Evolutionary conservation across 257 asterid genomes (phyloP).

Genomic region (Scutellaria galericulata): DNA sequence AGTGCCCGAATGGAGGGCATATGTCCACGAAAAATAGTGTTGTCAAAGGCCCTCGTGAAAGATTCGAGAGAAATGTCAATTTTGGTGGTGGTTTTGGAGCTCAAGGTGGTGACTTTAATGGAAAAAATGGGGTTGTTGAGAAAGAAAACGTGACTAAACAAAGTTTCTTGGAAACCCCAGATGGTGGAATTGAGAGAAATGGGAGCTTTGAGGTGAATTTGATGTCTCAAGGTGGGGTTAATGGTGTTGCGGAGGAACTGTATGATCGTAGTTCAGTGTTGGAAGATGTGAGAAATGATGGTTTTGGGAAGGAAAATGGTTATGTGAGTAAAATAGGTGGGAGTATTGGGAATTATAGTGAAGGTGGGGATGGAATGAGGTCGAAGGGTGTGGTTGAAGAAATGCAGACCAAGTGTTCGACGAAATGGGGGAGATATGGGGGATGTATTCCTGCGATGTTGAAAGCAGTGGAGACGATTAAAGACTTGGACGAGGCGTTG

Average conservation of each 20-base stretch:
- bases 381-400: slow-evolving; percentile 27
- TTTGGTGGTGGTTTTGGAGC: slow-evolving; percentile 35
- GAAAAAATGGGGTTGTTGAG: slow-evolving; percentile 33
- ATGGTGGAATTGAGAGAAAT: slow-evolving; percentile 32
- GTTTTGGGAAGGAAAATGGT: slow-evolving; percentile 34
- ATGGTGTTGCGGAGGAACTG: slow-evolving; percentile 36
- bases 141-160: slow-evolving; percentile 26
- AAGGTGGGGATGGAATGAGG: not conserved
- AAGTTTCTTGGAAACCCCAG: slow-evolving; percentile 30
- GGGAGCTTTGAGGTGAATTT: slow-evolving; percentile 34
- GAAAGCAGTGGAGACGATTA: slow-evolving; percentile 58
- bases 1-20: slow-evolving; percentile 21
- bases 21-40: slow-evolving; percentile 32
- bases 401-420: slow-evolving; percentile 69
- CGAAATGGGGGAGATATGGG: slow-evolving; percentile 81
- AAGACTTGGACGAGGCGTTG: slow-evolving; percentile 76
- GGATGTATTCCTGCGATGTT: slow-evolving; percentile 82
- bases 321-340: slow-evolving; percentile 25
- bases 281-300: slow-evolving; percentile 29
- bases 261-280: slow-evolving; percentile 20
- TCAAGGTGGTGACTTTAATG: slow-evolving; percentile 39
- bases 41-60: slow-evolving; percentile 37
- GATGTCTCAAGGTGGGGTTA: slow-evolving; percentile 33
- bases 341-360: slow-evolving; percentile 26
- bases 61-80: slow-evolving; percentile 32